Conservation (phyloP, 257 asterid genomes). For the Solanum tarijense region DNA sequence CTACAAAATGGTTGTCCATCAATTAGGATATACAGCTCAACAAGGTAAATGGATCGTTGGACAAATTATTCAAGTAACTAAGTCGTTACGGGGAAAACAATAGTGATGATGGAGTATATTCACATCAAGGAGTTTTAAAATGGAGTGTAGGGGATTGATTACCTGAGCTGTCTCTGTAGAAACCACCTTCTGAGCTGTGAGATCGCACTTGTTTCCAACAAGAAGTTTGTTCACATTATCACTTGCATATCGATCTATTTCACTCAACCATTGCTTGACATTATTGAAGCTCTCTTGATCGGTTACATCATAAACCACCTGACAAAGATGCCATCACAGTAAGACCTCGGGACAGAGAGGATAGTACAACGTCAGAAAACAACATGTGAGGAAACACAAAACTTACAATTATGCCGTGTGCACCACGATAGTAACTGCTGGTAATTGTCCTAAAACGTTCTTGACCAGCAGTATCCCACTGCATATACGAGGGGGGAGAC, state of each 20-base stretch:
- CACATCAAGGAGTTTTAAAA: background rate
- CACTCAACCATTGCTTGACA: constrained; percentile 81
- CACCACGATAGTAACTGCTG: constrained; percentile 95
- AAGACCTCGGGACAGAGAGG: background rate
- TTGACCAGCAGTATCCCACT: constrained; percentile 99
- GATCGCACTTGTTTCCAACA: constrained; percentile 83
- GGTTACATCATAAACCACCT: constrained; percentile 92
- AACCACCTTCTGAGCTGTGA: constrained; percentile 72
- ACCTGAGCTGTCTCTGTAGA: constrained; percentile 77
- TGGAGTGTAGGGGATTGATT: background rate
- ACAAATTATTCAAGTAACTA: background rate
- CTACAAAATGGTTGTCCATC: constrained; percentile 1
- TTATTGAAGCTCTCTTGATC: constrained; percentile 89
- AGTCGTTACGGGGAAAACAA: background rate
- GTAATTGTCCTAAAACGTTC: constrained; percentile 93
- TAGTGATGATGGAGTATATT: background rate
- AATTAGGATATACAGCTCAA: background rate
- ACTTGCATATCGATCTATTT: constrained; percentile 85
- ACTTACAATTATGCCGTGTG: constrained; percentile 89
- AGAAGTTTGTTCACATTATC: constrained; percentile 90
- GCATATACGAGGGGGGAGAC: background rate
- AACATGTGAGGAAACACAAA: background rate
- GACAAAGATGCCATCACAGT: constrained; percentile 6
- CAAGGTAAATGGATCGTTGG: background rate
- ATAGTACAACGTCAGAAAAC: background rate